Conservation (phyloP, 192 early-diverging fungal species). For the Linderina pennispora region DNA sequence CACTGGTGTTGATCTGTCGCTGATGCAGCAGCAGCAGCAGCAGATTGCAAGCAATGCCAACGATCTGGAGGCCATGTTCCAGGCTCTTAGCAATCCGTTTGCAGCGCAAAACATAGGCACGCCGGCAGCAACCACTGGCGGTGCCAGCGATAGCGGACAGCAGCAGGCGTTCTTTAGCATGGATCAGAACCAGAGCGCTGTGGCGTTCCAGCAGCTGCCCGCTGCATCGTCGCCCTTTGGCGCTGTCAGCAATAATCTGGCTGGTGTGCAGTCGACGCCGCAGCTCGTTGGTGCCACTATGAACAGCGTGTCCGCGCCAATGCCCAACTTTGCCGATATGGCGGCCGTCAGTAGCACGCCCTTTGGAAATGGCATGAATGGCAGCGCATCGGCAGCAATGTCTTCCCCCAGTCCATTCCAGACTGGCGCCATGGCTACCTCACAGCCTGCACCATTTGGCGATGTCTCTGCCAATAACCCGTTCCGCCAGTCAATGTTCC, state of each 20-base stretch:
- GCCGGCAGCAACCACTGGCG: conserved; percentile 4
- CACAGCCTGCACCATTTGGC: no score
- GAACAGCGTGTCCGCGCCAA: no score
- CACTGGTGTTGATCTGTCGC: not conserved
- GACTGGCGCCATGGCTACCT: no score
- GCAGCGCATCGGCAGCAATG: no score
- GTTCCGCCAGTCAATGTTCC: conserved; percentile 45
- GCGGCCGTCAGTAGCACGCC: not conserved
- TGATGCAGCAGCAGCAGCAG: not conserved
- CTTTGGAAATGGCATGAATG: not conserved
- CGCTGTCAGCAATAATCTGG: not conserved
- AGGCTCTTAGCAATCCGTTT: conserved; percentile 39
- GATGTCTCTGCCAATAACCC: conserved; percentile 39
- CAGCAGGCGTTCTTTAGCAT: no score
- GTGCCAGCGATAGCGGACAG: no score
- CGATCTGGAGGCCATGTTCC: conserved; percentile 36
- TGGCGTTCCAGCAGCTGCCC: not conserved
- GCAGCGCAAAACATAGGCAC: conserved; percentile 6
- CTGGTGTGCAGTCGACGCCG: not conserved
- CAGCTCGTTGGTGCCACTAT: no score
- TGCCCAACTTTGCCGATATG: no score
- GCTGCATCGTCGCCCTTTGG: not conserved
- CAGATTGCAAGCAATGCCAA: conserved; percentile 2
- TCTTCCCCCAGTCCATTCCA: no score
- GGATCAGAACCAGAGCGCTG: no score